A percentile compares a stretch with the other conserved stretches of the same genome.
Evolutionary conservation across 1,284 basidiomycete species (phyloP).

Genomic region (Singerocomus rubriflavus): DNA sequence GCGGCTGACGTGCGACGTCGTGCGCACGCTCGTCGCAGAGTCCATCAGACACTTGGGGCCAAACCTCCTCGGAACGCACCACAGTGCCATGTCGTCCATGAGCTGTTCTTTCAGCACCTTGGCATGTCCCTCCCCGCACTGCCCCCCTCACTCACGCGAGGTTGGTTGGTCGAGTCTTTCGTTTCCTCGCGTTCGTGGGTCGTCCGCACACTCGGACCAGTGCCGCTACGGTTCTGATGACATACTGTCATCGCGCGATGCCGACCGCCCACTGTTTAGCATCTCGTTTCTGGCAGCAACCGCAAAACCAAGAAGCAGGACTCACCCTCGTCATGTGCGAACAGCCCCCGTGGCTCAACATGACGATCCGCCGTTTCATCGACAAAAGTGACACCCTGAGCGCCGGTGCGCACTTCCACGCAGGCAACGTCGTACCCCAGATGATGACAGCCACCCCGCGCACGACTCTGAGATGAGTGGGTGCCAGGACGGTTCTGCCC

Average conservation of each 20-base stretch:
- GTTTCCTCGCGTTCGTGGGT: conserved; percentile 30
- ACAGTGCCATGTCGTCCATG: conserved; percentile 37
- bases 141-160: conserved; percentile 25
- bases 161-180: conserved; percentile 33
- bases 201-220: conserved; percentile 39
- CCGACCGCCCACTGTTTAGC: conserved; percentile 27
- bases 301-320: background rate
- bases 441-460: conserved; percentile 31
- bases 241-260: conserved; percentile 39
- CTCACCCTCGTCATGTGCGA: conserved; percentile 38
- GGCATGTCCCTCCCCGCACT: too few species aligned
- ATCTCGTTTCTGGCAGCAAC: too few species aligned
- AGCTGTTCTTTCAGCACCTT: conserved; percentile 28
- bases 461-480: background rate
- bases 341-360: conserved; percentile 42
- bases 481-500: background rate
- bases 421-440: conserved; percentile 39
- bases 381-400: conserved; percentile 22
- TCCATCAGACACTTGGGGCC: too few species aligned
- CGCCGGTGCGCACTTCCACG: conserved; percentile 30
- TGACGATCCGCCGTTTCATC: conserved; percentile 35
- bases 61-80: conserved; percentile 35
- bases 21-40: too few species aligned
- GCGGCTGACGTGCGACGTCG: too few species aligned
- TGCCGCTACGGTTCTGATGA: conserved; percentile 46